Percentiles rank a stretch among this genome's conserved stretches.
These are phyloP conservation scores for Calycina herbarum DNA, from an alignment of 2,329 filamentous ascomycete species.

Conservation along the genomic window DNA sequence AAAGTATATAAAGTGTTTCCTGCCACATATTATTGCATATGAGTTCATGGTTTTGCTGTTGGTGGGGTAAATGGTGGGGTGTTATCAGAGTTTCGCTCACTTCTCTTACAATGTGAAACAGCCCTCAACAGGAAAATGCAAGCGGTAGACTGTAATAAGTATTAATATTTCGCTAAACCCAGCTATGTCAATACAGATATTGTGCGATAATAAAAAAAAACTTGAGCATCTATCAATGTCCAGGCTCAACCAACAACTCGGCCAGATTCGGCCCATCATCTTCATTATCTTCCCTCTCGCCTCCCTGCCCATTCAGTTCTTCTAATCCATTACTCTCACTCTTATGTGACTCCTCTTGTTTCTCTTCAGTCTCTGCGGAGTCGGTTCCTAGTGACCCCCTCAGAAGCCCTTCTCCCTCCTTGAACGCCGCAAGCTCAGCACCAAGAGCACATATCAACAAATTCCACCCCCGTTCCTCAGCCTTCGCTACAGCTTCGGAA, in stretches of 20 bases:
- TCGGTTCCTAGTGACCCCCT: slow-evolving; percentile 24
- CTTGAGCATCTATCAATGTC: slow-evolving; percentile 1
- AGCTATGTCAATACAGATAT: slow-evolving; percentile 1
- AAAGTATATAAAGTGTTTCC: too few relatives aligned
- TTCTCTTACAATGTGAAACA: too few relatives aligned
- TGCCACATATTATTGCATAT: too few relatives aligned
- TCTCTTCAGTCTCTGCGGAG: neutral
- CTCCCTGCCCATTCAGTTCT: neutral
- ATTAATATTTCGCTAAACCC: too few relatives aligned
- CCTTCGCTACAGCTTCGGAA: slow-evolving; percentile 52
- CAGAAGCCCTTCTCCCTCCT: slow-evolving; percentile 60
- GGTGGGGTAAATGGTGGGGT: too few relatives aligned
- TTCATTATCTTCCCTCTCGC: slow-evolving; percentile 19
- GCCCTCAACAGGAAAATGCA: too few relatives aligned
- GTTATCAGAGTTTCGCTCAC: too few relatives aligned
- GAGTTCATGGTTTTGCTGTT: too few relatives aligned
- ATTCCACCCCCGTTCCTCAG: slow-evolving; percentile 68
- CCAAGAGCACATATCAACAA: slow-evolving; percentile 74
- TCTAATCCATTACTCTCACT: neutral
- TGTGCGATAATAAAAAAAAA: neutral
- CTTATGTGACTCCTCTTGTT: slow-evolving; percentile 11
- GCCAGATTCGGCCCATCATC: slow-evolving; percentile 33
- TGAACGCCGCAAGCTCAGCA: slow-evolving; percentile 69
- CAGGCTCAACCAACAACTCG: slow-evolving; percentile 31
- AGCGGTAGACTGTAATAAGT: too few relatives aligned